Conservation (phyloP, 257 asterid genomes). For the Capsicum rhomboideum region DNA sequence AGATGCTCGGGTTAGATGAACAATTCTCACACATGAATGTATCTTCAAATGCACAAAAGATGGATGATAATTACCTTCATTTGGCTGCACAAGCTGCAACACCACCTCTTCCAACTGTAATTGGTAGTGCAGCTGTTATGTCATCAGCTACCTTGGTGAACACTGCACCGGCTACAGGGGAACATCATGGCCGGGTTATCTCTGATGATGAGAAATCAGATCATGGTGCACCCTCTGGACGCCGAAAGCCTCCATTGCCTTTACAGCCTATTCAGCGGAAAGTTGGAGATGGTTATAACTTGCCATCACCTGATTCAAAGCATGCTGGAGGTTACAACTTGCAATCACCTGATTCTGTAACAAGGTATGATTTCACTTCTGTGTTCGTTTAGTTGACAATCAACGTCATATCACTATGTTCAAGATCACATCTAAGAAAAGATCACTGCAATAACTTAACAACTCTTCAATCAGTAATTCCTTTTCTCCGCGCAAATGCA, state of each 20-base stretch:
- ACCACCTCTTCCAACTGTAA: conserved; percentile 13
- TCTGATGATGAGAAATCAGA: conserved; percentile 51
- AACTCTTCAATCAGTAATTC: neutral
- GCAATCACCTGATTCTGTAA: conserved; percentile 72
- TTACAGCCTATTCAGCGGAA: conserved; percentile 52
- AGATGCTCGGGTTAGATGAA: conserved; percentile 37
- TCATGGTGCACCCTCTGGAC: conserved; percentile 11
- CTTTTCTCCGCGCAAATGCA: neutral
- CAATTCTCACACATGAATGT: conserved; percentile 43
- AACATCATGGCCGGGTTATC: conserved; percentile 10
- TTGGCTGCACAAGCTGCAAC: neutral
- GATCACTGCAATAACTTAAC: neutral
- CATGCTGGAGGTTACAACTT: conserved; percentile 45
- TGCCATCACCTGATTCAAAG: conserved; percentile 71
- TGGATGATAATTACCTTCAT: conserved; percentile 5
- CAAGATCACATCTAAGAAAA: neutral
- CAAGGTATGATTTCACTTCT: conserved; percentile 31
- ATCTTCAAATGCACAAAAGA: conserved; percentile 20
- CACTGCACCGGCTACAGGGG: conserved; percentile 16
- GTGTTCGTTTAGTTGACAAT: neutral
- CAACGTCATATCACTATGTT: neutral
- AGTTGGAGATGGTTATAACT: conserved; percentile 37
- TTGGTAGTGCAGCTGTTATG: conserved; percentile 1
- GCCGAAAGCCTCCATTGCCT: conserved; percentile 62
- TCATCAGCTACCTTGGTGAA: conserved; percentile 3